Evolutionary conservation across 139 green algal genomes (phyloP).

Genomic region (Edaphochlamys debaryana): DNA sequence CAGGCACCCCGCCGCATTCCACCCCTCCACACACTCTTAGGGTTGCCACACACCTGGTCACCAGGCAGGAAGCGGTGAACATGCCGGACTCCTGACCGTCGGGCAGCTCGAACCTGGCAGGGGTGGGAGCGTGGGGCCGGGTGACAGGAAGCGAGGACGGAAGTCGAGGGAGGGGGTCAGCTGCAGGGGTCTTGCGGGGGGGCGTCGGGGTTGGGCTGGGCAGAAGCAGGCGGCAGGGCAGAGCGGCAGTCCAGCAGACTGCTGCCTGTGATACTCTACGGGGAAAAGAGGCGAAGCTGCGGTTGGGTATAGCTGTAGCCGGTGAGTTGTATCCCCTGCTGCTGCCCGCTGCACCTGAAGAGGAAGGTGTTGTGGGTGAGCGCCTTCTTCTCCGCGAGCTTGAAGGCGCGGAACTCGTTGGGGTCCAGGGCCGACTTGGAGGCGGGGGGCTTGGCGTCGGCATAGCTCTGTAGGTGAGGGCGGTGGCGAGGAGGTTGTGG

Average conservation of each 20-base stretch:
- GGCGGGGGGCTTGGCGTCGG: too few species aligned
- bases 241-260: too few species aligned
- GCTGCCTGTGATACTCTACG: too few species aligned
- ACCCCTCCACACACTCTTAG: not conserved
- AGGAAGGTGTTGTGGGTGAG: conserved; percentile 52
- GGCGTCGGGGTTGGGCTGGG: too few species aligned
- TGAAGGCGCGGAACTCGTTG: conserved; percentile 40
- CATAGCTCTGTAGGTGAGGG: too few species aligned
- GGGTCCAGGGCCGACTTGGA: conserved; percentile 39
- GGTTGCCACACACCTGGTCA: conserved; percentile 20
- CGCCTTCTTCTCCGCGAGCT: conserved; percentile 52
- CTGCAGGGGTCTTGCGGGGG: too few species aligned
- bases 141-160: not conserved
- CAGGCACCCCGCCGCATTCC: not conserved
- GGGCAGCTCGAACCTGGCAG: conserved; percentile 52
- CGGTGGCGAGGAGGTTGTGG: too few species aligned
- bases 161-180: not conserved
- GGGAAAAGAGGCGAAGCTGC: too few species aligned
- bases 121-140: too few species aligned
- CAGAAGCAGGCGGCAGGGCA: too few species aligned
- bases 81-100: conserved; percentile 38
- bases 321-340: too few species aligned
- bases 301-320: too few species aligned
- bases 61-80: conserved; percentile 37
- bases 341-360: conserved; percentile 51